Evolutionary conservation across 495 filamentous ascomycete species (phyloP).

Genomic region (Aspergillus sclerotiicarbonarius): DNA sequence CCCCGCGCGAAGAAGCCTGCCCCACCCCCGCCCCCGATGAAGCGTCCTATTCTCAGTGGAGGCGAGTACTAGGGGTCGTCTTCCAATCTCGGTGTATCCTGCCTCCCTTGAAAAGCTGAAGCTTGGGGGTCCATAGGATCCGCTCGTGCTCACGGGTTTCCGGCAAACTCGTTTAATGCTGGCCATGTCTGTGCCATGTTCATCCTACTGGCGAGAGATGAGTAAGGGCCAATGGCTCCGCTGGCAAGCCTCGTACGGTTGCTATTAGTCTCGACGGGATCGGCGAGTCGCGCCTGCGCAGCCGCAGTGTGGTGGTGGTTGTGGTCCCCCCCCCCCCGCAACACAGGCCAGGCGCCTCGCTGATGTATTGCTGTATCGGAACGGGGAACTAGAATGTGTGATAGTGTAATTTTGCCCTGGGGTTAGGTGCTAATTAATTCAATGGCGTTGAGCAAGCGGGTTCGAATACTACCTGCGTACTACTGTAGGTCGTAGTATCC

Average conservation of each 20-base stretch:
- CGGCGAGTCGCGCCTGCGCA: too few species aligned
- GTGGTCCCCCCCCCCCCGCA: too few species aligned
- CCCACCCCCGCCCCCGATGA: conserved; percentile 56
- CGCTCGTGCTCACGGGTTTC: background rate
- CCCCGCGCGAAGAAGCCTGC: conserved; percentile 78
- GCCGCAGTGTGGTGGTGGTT: too few species aligned
- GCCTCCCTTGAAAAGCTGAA: background rate
- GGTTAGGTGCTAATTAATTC: background rate
- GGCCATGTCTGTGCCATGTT: conserved; percentile 4
- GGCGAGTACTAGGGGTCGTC: conserved; percentile 22
- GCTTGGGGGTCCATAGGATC: background rate
- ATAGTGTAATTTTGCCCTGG: background rate
- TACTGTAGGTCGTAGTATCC: background rate
- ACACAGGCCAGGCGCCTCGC: too few species aligned
- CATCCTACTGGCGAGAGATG: conserved; percentile 14
- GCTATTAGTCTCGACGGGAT: background rate
- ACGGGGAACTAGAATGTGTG: background rate
- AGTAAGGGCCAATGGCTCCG: background rate
- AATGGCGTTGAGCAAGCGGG: too few species aligned
- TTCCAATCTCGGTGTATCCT: background rate
- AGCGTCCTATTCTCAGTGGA: conserved; percentile 40
- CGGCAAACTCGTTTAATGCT: conserved; percentile 6
- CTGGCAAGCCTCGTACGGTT: background rate
- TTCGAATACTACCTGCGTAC: background rate
- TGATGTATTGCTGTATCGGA: background rate